These are phyloP conservation scores for Talaromyces islandicus DNA, from an alignment of 2,329 filamentous ascomycete species.

Conservation along the genomic window DNA sequence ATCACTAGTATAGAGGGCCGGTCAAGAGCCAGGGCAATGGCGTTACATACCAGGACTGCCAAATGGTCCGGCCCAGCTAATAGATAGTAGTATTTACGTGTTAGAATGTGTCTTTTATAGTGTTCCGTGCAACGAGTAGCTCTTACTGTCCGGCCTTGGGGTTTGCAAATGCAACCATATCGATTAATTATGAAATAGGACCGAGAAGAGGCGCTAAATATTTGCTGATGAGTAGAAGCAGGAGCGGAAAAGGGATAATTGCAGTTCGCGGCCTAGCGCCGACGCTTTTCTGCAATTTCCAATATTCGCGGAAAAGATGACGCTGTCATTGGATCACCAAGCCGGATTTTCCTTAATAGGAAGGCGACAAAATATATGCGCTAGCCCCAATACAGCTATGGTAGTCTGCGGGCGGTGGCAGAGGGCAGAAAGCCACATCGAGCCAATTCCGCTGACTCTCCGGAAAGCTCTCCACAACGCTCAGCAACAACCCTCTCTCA, in stretches of 20 bases:
- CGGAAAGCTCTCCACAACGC: not conserved
- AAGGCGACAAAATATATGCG: not conserved
- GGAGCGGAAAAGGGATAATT: not conserved
- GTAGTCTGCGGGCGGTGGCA: slow-evolving; percentile 3
- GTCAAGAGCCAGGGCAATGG: not conserved
- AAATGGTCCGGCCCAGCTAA: slow-evolving; percentile 4
- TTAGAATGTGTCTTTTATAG: not conserved
- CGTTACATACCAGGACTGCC: slow-evolving; percentile 5
- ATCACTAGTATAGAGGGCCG: not conserved
- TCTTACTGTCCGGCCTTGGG: slow-evolving; percentile 9
- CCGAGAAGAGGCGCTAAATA: not conserved
- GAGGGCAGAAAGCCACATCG: not conserved
- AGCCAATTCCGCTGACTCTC: not conserved
- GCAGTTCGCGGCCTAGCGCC: not conserved
- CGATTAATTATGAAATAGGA: not conserved
- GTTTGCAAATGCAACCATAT: slow-evolving; percentile 6
- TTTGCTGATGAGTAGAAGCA: not conserved
- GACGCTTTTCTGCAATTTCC: not conserved
- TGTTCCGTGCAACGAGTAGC: not conserved
- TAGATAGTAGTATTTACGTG: not conserved
- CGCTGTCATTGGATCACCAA: not conserved
- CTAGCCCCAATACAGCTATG: not conserved
- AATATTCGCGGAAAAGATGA: not conserved
- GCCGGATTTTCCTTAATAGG: not conserved
- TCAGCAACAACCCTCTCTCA: slow-evolving; percentile 9